phyloP scores from a whole-genome alignment of 2,329 filamentous ascomycete genomes.

The Pestalotiopsis sp. region DNA sequence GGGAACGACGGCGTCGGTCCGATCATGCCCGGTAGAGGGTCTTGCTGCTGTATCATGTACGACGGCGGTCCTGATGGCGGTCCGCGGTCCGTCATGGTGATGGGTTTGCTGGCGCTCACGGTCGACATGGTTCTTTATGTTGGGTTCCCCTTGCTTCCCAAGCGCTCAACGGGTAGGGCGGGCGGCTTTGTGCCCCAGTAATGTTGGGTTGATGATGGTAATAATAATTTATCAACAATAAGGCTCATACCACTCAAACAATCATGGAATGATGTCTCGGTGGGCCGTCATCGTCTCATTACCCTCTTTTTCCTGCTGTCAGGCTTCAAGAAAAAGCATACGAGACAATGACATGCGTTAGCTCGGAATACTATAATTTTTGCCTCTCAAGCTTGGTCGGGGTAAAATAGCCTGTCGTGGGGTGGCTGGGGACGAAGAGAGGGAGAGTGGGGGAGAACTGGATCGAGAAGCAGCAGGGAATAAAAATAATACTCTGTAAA shows the following conservation, averaged over 20 bases:
- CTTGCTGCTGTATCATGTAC: not conserved
- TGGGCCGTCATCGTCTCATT: too few species aligned
- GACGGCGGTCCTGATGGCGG: not conserved
- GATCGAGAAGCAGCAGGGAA: not conserved
- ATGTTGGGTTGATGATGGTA: too few species aligned
- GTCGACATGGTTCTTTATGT: not conserved
- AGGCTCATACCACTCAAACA: too few species aligned
- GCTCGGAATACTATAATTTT: not conserved
- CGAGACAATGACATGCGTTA: not conserved
- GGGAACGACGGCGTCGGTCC: constrained; percentile 2
- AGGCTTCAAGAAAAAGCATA: not conserved
- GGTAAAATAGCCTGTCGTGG: not conserved
- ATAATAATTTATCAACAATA: too few species aligned
- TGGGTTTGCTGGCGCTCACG: not conserved
- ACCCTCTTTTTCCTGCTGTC: too few species aligned
- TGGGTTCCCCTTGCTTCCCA: not conserved
- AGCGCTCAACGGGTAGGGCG: too few species aligned
- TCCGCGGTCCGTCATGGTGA: not conserved
- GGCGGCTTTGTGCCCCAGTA: too few species aligned
- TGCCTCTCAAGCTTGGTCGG: not conserved
- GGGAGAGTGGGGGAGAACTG: too few species aligned
- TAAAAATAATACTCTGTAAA: not conserved
- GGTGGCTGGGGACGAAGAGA: not conserved
- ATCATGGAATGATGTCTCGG: too few species aligned
- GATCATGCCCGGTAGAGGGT: not conserved